Evolutionary conservation across 2,329 filamentous ascomycete species (phyloP).

Genomic region (Verticillium alfalfae): DNA sequence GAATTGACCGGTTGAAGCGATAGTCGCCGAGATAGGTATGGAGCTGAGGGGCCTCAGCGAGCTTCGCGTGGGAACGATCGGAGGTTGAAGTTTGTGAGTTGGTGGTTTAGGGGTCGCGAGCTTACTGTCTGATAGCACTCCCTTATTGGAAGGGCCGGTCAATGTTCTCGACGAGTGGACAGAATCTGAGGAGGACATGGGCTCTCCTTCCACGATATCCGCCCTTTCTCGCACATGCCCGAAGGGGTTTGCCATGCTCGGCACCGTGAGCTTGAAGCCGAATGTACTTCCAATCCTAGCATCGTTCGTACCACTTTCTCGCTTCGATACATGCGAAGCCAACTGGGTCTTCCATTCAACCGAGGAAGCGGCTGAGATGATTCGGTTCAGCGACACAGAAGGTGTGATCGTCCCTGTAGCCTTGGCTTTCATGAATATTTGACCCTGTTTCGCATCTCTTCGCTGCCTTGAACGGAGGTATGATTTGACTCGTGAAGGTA

Average conservation of each 20-base stretch:
- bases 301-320: constrained; percentile 22
- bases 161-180: background rate
- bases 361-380: constrained; percentile 37
- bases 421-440: background rate
- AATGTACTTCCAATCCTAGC: constrained; percentile 6
- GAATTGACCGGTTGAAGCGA: background rate
- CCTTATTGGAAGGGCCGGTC: background rate
- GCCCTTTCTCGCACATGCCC: constrained; percentile 44
- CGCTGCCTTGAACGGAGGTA: background rate
- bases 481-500: constrained; percentile 3
- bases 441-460: background rate
- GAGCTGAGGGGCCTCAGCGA: background rate
- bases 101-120: background rate
- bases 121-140: background rate
- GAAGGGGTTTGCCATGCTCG: constrained; percentile 14
- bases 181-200: background rate
- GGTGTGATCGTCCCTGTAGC: constrained; percentile 5
- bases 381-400: constrained; percentile 24
- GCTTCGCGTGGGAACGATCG: background rate
- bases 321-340: constrained; percentile 43
- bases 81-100: background rate
- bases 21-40: background rate
- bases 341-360: constrained; percentile 52
- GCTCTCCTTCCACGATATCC: constrained; percentile 38
- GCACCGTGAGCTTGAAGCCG: constrained; percentile 2